Conservation (phyloP, 371 early-diverging fungal species). For the Modicella reniformis region DNA sequence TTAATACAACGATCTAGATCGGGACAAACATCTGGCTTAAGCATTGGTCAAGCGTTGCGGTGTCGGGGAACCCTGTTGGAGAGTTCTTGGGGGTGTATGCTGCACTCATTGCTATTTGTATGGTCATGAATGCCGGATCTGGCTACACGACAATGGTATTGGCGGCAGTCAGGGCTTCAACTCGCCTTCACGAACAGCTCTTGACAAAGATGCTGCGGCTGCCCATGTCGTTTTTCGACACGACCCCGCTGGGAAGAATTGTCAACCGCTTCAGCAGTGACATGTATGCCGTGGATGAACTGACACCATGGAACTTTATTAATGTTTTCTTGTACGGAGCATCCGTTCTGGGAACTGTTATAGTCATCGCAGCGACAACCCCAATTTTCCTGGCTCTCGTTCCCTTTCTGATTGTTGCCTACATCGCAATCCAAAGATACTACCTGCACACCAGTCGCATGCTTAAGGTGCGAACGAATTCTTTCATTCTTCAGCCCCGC, state of each 20-base stretch:
- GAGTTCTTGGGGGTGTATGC: slow-evolving; percentile 50
- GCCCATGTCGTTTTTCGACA: slow-evolving; percentile 65
- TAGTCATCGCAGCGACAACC: slow-evolving; percentile 42
- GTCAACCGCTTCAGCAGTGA: slow-evolving; percentile 77
- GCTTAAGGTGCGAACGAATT: no score
- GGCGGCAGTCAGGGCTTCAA: slow-evolving; percentile 48
- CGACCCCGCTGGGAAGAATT: slow-evolving; percentile 71
- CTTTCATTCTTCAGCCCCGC: no score
- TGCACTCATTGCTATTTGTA: slow-evolving; percentile 26
- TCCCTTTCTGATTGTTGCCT: slow-evolving; percentile 57
- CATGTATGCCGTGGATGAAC: slow-evolving; percentile 32
- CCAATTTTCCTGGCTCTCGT: slow-evolving; percentile 49
- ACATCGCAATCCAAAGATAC: slow-evolving; percentile 69
- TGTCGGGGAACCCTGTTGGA: slow-evolving; percentile 2
- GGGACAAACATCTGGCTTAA: slow-evolving; percentile 71
- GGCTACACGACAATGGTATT: slow-evolving; percentile 44
- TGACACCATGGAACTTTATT: slow-evolving; percentile 39
- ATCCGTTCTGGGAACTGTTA: slow-evolving; percentile 41
- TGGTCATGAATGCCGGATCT: slow-evolving; percentile 39
- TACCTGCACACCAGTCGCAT: slow-evolving; percentile 60
- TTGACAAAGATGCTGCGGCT: slow-evolving; percentile 59
- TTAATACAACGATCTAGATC: slow-evolving; percentile 18
- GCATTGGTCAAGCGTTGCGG: slow-evolving; percentile 58
- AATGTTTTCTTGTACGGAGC: slow-evolving; percentile 18
- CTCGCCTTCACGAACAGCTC: slow-evolving; percentile 53